A percentile compares a stretch with the other conserved stretches of the same genome.
Conservation (phyloP, 2,329 filamentous ascomycete species). For the Cladosporium sphaerospermum region DNA sequence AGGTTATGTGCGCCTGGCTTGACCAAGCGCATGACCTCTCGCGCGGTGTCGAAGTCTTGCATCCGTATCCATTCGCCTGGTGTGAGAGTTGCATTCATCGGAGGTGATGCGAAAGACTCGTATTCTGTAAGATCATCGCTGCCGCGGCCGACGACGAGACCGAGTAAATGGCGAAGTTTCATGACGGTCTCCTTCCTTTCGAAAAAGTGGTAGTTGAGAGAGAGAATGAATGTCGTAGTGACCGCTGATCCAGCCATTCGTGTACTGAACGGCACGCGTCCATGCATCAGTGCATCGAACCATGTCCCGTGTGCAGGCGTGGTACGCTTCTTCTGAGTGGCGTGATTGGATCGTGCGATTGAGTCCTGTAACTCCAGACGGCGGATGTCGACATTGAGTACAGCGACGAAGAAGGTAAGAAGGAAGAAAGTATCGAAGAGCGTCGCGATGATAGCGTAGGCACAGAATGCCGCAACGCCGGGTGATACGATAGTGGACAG, state of each 20-base stretch:
- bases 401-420: constrained; percentile 72
- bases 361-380: constrained; percentile 70
- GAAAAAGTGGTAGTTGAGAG: constrained; percentile 73
- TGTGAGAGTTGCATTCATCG: constrained; percentile 69
- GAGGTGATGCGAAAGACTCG: constrained; percentile 39
- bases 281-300: constrained; percentile 56
- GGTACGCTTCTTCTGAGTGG: constrained; percentile 26
- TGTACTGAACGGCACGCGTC: constrained; percentile 63
- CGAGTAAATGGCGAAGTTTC: constrained; percentile 26
- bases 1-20: constrained; percentile 67
- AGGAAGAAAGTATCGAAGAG: constrained; percentile 73
- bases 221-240: constrained; percentile 64
- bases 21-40: constrained; percentile 68
- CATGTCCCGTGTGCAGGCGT: constrained; percentile 44
- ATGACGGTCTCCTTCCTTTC: constrained; percentile 46
- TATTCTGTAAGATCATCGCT: constrained; percentile 15
- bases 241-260: constrained; percentile 69
- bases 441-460: constrained; percentile 68
- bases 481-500: constrained; percentile 63
- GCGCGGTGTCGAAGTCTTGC: constrained; percentile 72
- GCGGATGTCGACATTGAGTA: constrained; percentile 72
- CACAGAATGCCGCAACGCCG: constrained; percentile 68
- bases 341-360: constrained; percentile 45
- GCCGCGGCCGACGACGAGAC: constrained; percentile 20
- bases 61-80: constrained; percentile 69